Evolutionary conservation across 352 stramenopile species (phyloP).

Genomic region (Aphanomyces euteiches): DNA sequence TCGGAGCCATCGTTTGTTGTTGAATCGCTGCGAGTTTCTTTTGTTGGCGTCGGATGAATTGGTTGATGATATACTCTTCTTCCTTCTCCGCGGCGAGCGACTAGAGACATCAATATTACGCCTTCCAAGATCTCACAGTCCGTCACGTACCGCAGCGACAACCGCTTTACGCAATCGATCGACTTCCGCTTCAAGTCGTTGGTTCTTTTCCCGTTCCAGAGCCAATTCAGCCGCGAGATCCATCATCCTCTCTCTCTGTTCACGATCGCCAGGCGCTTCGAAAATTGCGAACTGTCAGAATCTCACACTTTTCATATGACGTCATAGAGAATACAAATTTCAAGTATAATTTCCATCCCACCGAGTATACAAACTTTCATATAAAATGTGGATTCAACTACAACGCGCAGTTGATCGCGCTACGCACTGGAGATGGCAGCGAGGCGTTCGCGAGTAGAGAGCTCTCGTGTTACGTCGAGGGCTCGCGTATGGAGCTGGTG

Average conservation of each 20-base stretch:
- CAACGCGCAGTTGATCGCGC: too few species aligned
- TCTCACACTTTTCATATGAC: too few species aligned
- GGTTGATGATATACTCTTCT: slow-evolving; percentile 25
- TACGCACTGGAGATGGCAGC: too few species aligned
- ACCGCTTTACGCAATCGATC: slow-evolving; percentile 23
- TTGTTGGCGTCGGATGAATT: slow-evolving; percentile 16
- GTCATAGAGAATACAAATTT: too few species aligned
- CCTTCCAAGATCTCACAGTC: neutral
- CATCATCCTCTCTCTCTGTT: neutral
- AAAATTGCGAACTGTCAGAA: neutral
- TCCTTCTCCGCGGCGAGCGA: slow-evolving; percentile 21
- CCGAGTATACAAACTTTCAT: too few species aligned
- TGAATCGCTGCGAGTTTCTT: neutral
- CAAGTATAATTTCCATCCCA: too few species aligned
- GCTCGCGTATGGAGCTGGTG: too few species aligned
- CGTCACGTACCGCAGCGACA: slow-evolving; percentile 7
- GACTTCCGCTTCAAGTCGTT: slow-evolving; percentile 17
- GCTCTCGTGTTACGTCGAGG: too few species aligned
- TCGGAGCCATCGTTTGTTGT: neutral
- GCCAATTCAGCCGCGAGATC: slow-evolving; percentile 12
- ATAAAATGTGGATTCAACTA: too few species aligned
- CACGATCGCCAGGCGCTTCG: too few species aligned
- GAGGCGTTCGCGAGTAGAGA: too few species aligned
- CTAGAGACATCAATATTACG: neutral
- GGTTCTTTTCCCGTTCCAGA: slow-evolving; percentile 14